These are phyloP conservation scores for Meripilus lineatus DNA, from an alignment of 1,284 basidiomycete genomes.

Conservation along the genomic window DNA sequence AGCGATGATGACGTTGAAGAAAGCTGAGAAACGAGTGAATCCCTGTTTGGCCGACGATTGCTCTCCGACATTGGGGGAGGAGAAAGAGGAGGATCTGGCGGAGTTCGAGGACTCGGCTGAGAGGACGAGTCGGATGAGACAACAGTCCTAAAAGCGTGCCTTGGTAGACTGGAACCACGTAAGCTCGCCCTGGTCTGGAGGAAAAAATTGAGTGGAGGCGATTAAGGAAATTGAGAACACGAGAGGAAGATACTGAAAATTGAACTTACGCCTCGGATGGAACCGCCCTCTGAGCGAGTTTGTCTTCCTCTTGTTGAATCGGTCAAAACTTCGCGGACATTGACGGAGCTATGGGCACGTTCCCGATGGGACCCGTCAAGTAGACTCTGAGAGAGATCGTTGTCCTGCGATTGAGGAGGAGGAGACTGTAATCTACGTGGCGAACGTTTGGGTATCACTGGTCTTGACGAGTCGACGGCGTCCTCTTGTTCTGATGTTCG, in stretches of 20 bases:
- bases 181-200: conserved; percentile 20
- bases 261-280: conserved; percentile 21
- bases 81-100: conserved; percentile 21
- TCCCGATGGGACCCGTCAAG: conserved; percentile 4
- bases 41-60: conserved; percentile 28
- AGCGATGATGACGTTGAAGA: conserved; percentile 67
- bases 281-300: conserved; percentile 24
- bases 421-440: conserved; percentile 5
- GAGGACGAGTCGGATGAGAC: conserved; percentile 30
- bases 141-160: conserved; percentile 28
- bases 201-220: background rate
- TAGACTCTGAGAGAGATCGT: too few relatives aligned
- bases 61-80: conserved; percentile 21
- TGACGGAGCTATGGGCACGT: conserved; percentile 19
- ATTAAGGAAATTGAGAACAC: background rate
- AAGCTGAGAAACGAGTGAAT: conserved; percentile 45
- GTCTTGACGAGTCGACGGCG: conserved; percentile 10
- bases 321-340: conserved; percentile 19
- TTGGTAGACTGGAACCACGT: conserved; percentile 34
- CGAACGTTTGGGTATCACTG: background rate
- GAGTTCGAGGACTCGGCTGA: conserved; percentile 32
- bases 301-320: conserved; percentile 20
- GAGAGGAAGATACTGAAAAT: background rate
- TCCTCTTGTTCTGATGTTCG: conserved; percentile 16
- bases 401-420: too few relatives aligned